These are phyloP conservation scores for Pseudonitzschia delicatissima DNA, from an alignment of 108 stramenopile species.

Conservation along the genomic window DNA sequence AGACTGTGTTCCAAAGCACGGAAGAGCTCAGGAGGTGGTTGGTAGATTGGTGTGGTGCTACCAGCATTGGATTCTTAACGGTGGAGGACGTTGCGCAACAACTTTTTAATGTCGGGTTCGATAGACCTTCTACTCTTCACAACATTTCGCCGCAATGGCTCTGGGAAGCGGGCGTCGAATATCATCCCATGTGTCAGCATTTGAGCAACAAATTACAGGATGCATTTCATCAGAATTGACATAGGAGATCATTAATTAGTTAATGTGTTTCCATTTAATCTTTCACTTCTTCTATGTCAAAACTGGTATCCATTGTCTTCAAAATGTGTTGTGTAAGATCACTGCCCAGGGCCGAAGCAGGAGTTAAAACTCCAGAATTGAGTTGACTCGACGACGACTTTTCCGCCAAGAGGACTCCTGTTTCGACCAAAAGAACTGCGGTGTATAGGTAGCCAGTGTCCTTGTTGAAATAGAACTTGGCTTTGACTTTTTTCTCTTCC, in stretches of 20 bases:
- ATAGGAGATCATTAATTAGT: neutral
- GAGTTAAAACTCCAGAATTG: slow-evolving; percentile 28
- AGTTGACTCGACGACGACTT: slow-evolving; percentile 2
- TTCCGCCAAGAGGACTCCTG: slow-evolving; percentile 27
- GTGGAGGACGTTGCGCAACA: no score
- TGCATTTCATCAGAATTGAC: no score
- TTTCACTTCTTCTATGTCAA: slow-evolving; percentile 18
- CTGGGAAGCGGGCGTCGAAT: no score
- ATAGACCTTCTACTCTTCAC: no score
- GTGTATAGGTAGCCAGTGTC: slow-evolving; percentile 35
- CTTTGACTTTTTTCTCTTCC: slow-evolving; percentile 1
- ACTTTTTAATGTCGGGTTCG: no score
- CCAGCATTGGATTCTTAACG: no score
- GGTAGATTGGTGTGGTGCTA: no score
- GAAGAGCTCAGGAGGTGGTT: no score
- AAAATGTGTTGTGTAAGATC: slow-evolving; percentile 34
- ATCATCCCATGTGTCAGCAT: no score
- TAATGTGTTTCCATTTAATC: neutral
- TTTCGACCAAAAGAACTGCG: slow-evolving; percentile 30
- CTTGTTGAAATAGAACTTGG: slow-evolving; percentile 30
- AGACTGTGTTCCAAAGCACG: no score
- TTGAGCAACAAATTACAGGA: no score
- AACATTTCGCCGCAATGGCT: no score
- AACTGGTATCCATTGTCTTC: slow-evolving; percentile 28
- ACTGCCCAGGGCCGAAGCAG: slow-evolving; percentile 33